Evolutionary conservation across 2,329 filamentous ascomycete species (phyloP).

Genomic region (Pyrenochaeta sp.): DNA sequence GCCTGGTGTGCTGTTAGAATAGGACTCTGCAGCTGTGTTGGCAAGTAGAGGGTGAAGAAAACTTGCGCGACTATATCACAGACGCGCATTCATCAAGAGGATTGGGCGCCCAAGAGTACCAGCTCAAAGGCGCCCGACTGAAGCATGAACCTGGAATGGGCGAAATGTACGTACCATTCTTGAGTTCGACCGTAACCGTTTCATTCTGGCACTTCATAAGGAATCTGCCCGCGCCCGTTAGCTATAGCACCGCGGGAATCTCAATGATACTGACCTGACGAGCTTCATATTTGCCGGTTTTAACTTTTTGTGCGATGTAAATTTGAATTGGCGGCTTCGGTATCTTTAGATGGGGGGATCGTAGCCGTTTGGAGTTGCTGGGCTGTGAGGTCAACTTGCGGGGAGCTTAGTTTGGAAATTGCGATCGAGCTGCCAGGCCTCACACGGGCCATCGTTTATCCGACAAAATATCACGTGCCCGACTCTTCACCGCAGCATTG

Average conservation of each 20-base stretch:
- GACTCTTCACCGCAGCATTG: background rate
- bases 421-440: constrained; percentile 31
- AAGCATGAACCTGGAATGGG: background rate
- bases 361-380: constrained; percentile 17
- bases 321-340: background rate
- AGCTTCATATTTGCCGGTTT: constrained; percentile 45
- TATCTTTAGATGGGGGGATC: background rate
- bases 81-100: constrained; percentile 1
- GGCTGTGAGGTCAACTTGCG: constrained; percentile 26
- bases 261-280: constrained; percentile 36
- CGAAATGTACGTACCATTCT: constrained; percentile 75
- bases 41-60: background rate
- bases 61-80: constrained; percentile 6
- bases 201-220: constrained; percentile 99
- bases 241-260: constrained; percentile 9
- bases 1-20: constrained; percentile 60
- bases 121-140: background rate
- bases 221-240: constrained; percentile 69
- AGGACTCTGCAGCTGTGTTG: background rate
- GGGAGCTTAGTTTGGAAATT: constrained; percentile 35
- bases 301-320: background rate
- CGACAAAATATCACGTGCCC: constrained; percentile 20
- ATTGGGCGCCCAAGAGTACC: too few species aligned
- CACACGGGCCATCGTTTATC: constrained; percentile 23
- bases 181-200: constrained; percentile 97